Evolutionary conservation across 768 basidiomycete species (phyloP), one percentile per base, ranked within the genome.

Genomic region (Pleurotus platypus): DNA sequence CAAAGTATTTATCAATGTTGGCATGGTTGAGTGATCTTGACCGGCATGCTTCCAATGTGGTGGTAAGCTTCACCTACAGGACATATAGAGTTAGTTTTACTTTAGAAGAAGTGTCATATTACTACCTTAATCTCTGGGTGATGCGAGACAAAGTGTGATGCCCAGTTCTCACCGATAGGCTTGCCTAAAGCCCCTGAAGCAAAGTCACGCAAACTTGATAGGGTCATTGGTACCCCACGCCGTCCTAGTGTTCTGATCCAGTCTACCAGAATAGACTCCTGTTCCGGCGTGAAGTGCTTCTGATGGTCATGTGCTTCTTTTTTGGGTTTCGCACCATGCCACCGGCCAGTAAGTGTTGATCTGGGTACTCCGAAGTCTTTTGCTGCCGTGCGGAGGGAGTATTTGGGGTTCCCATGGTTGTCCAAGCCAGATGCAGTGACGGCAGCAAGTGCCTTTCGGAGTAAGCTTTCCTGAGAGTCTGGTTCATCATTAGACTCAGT

Each of bases 1-100:
- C 55, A 40, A 67, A 69, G 50, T 63, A 63, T 13, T 63, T 18
- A 1, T 57, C 42, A 13, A 72, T 61, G 6, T 53, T 56, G 2
- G 59, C 24, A 16, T 49, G 18, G 38, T 67, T 66, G 59, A 73
- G 39, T 64, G 63, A n/a, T 64, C 69, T 16, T 62, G 60, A 56
- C 67, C 66, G 0, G 67, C 66, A 37, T 74, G 71, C 4, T 18
- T 43, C 42, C 18, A 43, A 43, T 18, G 15, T 15, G 42, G 5
- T 18, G 13, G 42, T 18, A 15, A 74, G 64, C 27, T 55, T 57
- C 22, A 46, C 30, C 22, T 63, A 49, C 18, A 47, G 57, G 16
- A 46, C 58, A 43, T 3, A 43, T 43, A 43, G 3, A 43, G 13
- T 43, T 18, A 43, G 42, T 43, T 18, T 18, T 43, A 43, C 42